Percentiles rank a stretch among this genome's conserved stretches.
These are phyloP conservation scores for Tetraselmis striata DNA, from an alignment of 139 green algal species.

Conservation along the genomic window DNA sequence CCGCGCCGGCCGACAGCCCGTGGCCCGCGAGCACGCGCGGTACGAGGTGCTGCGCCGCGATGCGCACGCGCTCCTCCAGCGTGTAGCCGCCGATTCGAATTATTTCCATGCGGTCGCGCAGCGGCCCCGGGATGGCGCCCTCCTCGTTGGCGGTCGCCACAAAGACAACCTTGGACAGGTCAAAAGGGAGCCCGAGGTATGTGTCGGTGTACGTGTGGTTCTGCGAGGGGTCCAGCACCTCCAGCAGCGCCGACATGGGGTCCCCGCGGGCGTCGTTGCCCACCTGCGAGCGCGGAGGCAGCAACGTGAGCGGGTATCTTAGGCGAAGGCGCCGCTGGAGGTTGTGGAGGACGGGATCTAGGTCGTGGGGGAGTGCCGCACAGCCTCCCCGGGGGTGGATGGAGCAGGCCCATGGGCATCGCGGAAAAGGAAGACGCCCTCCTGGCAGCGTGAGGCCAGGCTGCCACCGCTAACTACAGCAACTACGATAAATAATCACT, in stretches of 20 bases:
- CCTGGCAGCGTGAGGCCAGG: too few species aligned
- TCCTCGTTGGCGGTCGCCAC: slow-evolving; percentile 32
- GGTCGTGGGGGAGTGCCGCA: too few species aligned
- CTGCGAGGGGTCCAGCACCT: slow-evolving; percentile 55
- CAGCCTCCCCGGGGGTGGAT: too few species aligned
- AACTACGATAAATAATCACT: too few species aligned
- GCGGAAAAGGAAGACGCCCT: too few species aligned
- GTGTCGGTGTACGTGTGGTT: slow-evolving; percentile 43
- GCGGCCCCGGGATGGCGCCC: slow-evolving; percentile 25
- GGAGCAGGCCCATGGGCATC: too few species aligned
- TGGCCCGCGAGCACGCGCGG: slow-evolving; percentile 50
- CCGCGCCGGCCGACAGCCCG: slow-evolving; percentile 33
- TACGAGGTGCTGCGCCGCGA: slow-evolving; percentile 35
- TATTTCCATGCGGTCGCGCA: slow-evolving; percentile 41
- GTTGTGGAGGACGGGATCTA: too few species aligned
- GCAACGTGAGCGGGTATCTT: too few species aligned
- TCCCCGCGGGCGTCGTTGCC: slow-evolving; percentile 30
- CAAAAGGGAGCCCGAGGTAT: slow-evolving; percentile 40
- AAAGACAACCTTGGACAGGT: slow-evolving; percentile 43
- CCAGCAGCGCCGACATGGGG: slow-evolving; percentile 32
- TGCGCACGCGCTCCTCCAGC: slow-evolving; percentile 42
- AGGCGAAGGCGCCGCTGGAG: too few species aligned
- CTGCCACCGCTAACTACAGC: too few species aligned
- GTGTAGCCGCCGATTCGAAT: slow-evolving; percentile 46
- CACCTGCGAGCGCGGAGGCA: neutral